Evolutionary conservation across 352 stramenopile genomes (phyloP), one percentile per base, ranked within the genome.

Genomic region (Phytopythium sindhum): DNA sequence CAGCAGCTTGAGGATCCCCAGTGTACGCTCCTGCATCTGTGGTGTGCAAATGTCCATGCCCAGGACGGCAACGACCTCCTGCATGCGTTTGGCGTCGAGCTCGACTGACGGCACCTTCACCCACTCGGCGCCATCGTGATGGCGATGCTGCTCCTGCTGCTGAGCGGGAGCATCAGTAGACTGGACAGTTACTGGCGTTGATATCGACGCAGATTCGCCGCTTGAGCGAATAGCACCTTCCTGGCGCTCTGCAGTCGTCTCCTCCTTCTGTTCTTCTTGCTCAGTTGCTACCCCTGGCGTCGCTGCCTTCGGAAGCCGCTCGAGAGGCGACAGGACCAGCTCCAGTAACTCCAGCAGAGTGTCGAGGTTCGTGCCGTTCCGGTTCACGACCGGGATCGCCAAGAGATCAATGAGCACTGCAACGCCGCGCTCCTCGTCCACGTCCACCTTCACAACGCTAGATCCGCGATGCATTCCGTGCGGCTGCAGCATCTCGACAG

Each of bases 321-420:
- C 88, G 15, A 98, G 74, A 37, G 95, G 95, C 7, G 87, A 81
- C 14, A 98, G 72, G 47, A 97, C 75, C 52, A 89, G 64, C 70
- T 98, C 95, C 12, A 98, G 71, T 12, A 98, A 67, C 65, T 95
- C 85, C 1, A 99, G 75, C 35, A 98, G 72, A 42, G 96, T 88
- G 63, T 99, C 95, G 28, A 99, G 73, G 63, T 96, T 97, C 19
- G 86, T 88, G n/a, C 83, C 81, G 53, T 92, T 98, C 47, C 91
- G 84, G 42, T 77, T 86, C 44, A 98, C 91, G 42, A 90, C 72
- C 14, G 90, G 75, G 26, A 90, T 78, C 19, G 83, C 70, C 39
- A 99, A 65, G 41, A 99, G 78, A 68, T 98, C 93, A 10, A 98
- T 73, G 14, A 98, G 58, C 35, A 91, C 70, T 24, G 74, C 67